Evolutionary conservation across 2,329 filamentous ascomycete species (phyloP), one percentile per base, ranked within the genome.

Genomic region (Trichoderma hamatum): DNA sequence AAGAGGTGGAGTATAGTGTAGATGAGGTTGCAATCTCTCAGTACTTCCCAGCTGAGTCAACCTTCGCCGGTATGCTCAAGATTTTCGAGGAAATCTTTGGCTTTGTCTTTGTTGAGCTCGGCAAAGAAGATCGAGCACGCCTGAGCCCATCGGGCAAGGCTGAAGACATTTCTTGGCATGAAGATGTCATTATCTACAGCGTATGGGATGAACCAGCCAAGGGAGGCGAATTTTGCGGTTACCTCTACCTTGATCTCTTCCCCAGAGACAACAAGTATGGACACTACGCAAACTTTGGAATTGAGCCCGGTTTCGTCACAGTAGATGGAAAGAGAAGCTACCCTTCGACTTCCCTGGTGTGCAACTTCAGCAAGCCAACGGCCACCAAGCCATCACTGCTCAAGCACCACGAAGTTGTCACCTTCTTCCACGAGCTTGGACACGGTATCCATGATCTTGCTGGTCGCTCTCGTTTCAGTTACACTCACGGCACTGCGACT

Each of bases 11-110:
- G 76, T 95, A 89, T 78, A 89, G 88, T 74, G 89, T 96, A 56
- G 91, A 95, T 72, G 92, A 95, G 78, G 88, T 90, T 74, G 88
- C 90, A 76, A 92, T 96, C 75, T 89, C 92, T 11, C 91, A 96
- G 80, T 96, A 94, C 80, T 96, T 96, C 81, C 92, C 93, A 4
- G 84, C 95, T 7, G 84, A 89, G 70, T 86, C 88, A 16, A 93
- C 91, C 0, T 89, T 96, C 62, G 84, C 85, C 32, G 90, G 89
- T 68, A 95, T 96, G 92, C 84, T 96, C 59, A 86, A 89, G 74
- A 95, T 95, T 74, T 96, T 96, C 72, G 92, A 96, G 80, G 85
- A 92, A 77, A 84, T 96, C 6, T 93, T 96, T 72, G 93, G 92
- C 19, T 84, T 96, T 43, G 87, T 88, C 5, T 96, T 96, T 74